Conservation (phyloP, 1,139 yeast species). For the Nematodospora anomalae region DNA sequence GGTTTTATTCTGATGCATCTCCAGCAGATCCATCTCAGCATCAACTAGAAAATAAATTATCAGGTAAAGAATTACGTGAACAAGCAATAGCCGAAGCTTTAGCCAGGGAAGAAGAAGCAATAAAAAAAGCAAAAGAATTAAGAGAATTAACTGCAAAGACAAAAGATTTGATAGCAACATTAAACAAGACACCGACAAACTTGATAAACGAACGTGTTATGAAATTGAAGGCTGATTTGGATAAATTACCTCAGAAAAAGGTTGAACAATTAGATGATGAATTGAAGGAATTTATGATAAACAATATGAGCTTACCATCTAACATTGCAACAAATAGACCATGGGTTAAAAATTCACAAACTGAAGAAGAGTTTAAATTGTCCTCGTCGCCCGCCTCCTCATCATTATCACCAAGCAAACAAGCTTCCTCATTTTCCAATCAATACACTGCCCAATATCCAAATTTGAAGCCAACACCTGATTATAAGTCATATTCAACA, state of each 20-base stretch:
- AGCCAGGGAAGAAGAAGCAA: slow-evolving; percentile 45
- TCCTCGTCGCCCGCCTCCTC: slow-evolving; percentile 9
- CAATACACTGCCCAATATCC: slow-evolving; percentile 34
- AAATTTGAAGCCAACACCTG: slow-evolving; percentile 44
- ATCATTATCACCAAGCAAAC: slow-evolving; percentile 4
- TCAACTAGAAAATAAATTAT: slow-evolving; percentile 10
- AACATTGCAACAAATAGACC: slow-evolving; percentile 35
- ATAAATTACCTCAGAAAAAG: slow-evolving; percentile 30
- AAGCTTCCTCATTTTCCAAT: slow-evolving; percentile 35
- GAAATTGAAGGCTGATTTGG: slow-evolving; percentile 33
- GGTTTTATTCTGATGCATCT: background rate
- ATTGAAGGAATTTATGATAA: slow-evolving; percentile 39
- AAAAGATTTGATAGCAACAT: slow-evolving; percentile 27
- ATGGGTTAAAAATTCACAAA: slow-evolving; percentile 25
- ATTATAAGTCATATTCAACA: slow-evolving; percentile 54
- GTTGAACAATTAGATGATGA: slow-evolving; percentile 45
- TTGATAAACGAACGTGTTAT: slow-evolving; percentile 32
- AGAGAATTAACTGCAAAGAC: slow-evolving; percentile 37
- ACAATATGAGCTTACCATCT: slow-evolving; percentile 36
- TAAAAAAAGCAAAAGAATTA: slow-evolving; percentile 36
- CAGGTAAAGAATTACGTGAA: slow-evolving; percentile 40
- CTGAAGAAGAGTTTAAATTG: slow-evolving; percentile 3
- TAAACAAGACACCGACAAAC: slow-evolving; percentile 37
- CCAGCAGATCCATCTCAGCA: background rate
- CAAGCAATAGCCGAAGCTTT: slow-evolving; percentile 45